Evolutionary conservation across 2,329 filamentous ascomycete genomes (phyloP).

Genomic region (Didymella sp.): DNA sequence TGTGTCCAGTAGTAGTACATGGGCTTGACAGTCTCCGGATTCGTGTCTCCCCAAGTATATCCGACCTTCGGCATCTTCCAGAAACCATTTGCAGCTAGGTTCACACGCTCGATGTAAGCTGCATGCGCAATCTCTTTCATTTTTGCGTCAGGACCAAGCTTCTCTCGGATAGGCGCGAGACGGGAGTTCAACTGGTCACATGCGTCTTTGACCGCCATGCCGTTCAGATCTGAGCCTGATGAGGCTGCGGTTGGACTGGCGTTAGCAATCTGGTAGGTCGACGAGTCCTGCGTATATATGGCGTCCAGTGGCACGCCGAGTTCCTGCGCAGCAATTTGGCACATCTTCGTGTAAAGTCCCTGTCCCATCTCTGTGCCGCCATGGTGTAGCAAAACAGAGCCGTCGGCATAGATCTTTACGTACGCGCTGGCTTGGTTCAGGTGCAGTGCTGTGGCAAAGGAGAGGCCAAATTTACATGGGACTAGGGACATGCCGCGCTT

Average conservation of each 20-base stretch:
- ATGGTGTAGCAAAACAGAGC: constrained; percentile 87
- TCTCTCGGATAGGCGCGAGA: constrained; percentile 81
- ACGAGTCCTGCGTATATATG: constrained; percentile 86
- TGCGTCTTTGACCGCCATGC: constrained; percentile 90
- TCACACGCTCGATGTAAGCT: constrained; percentile 93
- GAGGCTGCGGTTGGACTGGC: constrained; percentile 91
- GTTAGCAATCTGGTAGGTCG: constrained; percentile 89
- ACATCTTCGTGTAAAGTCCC: constrained; percentile 94
- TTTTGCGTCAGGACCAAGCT: constrained; percentile 74
- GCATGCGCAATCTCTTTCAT: constrained; percentile 89
- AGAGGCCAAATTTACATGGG: constrained; percentile 96
- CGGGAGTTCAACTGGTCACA: constrained; percentile 88
- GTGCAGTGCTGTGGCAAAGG: constrained; percentile 85
- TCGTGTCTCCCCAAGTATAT: constrained; percentile 75
- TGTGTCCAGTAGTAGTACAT: constrained; percentile 98
- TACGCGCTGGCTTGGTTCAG: constrained; percentile 93
- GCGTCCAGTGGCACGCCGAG: constrained; percentile 80
- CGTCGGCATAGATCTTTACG: constrained; percentile 95
- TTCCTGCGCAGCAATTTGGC: constrained; percentile 89
- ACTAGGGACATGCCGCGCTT: constrained; percentile 86
- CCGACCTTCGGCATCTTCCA: constrained; percentile 98
- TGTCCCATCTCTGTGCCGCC: constrained; percentile 98
- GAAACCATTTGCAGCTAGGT: constrained; percentile 92
- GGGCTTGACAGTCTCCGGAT: constrained; percentile 50
- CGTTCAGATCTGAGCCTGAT: constrained; percentile 91